A percentile compares a stretch with the other conserved stretches of the same genome.
phyloP scores from a whole-genome alignment of 2,329 filamentous ascomycete genomes.

The Colletotrichum coccodes region DNA sequence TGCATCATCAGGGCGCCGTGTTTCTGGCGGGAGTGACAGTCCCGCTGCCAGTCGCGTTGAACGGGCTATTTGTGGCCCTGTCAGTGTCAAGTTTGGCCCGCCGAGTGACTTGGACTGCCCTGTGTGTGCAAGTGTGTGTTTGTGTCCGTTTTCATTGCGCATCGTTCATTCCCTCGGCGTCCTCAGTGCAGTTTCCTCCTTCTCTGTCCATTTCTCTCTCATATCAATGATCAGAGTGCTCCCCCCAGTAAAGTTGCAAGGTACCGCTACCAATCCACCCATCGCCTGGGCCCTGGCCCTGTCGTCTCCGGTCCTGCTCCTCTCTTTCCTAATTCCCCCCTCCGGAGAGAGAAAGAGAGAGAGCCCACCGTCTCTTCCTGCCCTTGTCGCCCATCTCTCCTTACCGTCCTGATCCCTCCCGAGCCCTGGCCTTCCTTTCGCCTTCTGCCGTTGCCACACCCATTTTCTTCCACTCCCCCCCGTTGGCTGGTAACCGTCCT shows the following conservation, averaged over 20 bases:
- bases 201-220: too few species aligned
- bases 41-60: neutral
- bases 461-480: neutral
- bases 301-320: neutral
- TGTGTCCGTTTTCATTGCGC: neutral
- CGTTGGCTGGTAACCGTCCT: conserved; percentile 26
- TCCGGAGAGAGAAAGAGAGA: neutral
- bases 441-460: conserved; percentile 29
- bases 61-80: conserved; percentile 3
- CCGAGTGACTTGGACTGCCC: neutral
- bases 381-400: neutral
- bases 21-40: neutral
- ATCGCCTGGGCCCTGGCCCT: neutral
- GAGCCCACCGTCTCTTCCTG: neutral
- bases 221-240: neutral
- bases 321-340: neutral
- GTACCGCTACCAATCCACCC: neutral
- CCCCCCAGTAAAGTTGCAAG: neutral
- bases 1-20: neutral
- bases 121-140: neutral
- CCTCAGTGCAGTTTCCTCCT: neutral
- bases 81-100: conserved; percentile 9
- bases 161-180: neutral
- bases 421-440: conserved; percentile 5
- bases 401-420: conserved; percentile 5